These are phyloP conservation scores for Xylariaceae sp. DNA, from an alignment of 2,329 filamentous ascomycete genomes.

Conservation along the genomic window DNA sequence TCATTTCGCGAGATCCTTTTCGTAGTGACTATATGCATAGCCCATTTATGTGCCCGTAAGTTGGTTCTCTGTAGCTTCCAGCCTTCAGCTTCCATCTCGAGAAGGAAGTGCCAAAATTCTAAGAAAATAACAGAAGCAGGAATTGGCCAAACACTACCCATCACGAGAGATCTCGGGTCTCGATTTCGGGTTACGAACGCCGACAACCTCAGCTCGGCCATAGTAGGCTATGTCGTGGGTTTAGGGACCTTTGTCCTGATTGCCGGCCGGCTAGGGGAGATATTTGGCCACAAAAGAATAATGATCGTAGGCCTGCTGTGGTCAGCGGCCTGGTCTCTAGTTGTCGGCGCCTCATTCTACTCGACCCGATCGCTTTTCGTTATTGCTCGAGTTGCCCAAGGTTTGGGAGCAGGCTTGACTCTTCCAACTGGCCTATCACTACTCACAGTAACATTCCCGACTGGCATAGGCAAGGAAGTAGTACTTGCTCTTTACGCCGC, in stretches of 20 bases:
- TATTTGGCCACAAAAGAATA: constrained; percentile 52
- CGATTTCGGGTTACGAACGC: constrained; percentile 40
- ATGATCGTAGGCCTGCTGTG: constrained; percentile 50
- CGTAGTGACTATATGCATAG: constrained; percentile 40
- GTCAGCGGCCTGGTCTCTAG: constrained; percentile 48
- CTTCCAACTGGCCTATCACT: constrained; percentile 61
- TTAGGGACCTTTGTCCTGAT: constrained; percentile 54
- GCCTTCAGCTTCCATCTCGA: background rate
- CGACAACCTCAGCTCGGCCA: constrained; percentile 49
- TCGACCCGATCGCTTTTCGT: constrained; percentile 37
- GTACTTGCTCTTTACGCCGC: constrained; percentile 49
- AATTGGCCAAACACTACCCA: constrained; percentile 44
- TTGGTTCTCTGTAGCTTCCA: constrained; percentile 1
- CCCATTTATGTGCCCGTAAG: constrained; percentile 39
- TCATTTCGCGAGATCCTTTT: constrained; percentile 33
- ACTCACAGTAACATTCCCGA: constrained; percentile 51
- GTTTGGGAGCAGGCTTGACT: constrained; percentile 56
- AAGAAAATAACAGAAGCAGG: constrained; percentile 31
- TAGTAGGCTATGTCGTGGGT: constrained; percentile 52
- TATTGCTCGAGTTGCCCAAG: constrained; percentile 49
- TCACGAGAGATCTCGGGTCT: constrained; percentile 42
- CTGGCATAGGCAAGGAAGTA: constrained; percentile 54
- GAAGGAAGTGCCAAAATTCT: background rate
- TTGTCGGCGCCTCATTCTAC: constrained; percentile 42
- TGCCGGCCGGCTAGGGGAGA: constrained; percentile 50